A percentile compares a stretch with the other conserved stretches of the same genome.
Evolutionary conservation across 805 yeast genomes (phyloP).

Genomic region (Sungouiella thailandica): DNA sequence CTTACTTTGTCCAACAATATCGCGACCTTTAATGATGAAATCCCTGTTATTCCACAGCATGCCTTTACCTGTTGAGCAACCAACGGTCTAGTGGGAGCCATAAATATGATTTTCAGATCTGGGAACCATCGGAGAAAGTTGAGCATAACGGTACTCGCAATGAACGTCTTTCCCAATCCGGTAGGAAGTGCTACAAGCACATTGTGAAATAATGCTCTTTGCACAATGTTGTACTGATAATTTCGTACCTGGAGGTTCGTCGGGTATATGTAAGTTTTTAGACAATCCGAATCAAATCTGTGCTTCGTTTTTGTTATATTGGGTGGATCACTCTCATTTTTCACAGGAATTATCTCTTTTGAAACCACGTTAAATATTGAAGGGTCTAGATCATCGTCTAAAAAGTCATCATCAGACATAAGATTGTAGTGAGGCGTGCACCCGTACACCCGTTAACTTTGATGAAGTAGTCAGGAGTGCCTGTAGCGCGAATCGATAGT

Average conservation of each 20-base stretch:
- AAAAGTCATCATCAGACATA: conserved; percentile 12
- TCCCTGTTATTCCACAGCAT: conserved; percentile 81
- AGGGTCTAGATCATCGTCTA: conserved; percentile 14
- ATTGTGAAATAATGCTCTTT: conserved; percentile 66
- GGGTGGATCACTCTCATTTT: too few species aligned
- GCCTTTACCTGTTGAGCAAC: conserved; percentile 97
- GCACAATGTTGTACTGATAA: conserved; percentile 80
- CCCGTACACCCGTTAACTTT: too few species aligned
- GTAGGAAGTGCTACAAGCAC: conserved; percentile 90
- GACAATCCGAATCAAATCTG: too few species aligned
- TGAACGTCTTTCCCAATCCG: conserved; percentile 94
- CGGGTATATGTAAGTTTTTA: conserved; percentile 67
- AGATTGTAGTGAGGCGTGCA: too few species aligned
- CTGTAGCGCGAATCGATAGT: too few species aligned
- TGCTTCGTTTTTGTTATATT: conserved; percentile 6
- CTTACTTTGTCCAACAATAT: conserved; percentile 60
- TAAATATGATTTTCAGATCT: conserved; percentile 73
- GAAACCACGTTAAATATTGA: too few species aligned
- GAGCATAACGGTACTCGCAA: conserved; percentile 90
- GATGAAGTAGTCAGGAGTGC: too few species aligned
- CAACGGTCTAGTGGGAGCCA: conserved; percentile 96
- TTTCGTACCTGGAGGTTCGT: conserved; percentile 79
- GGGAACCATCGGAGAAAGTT: conserved; percentile 86
- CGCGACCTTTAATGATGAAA: conserved; percentile 72
- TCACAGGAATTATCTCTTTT: too few species aligned